These are phyloP conservation scores for Pythium oligandrum DNA, from an alignment of 352 stramenopile genomes.

Conservation along the genomic window DNA sequence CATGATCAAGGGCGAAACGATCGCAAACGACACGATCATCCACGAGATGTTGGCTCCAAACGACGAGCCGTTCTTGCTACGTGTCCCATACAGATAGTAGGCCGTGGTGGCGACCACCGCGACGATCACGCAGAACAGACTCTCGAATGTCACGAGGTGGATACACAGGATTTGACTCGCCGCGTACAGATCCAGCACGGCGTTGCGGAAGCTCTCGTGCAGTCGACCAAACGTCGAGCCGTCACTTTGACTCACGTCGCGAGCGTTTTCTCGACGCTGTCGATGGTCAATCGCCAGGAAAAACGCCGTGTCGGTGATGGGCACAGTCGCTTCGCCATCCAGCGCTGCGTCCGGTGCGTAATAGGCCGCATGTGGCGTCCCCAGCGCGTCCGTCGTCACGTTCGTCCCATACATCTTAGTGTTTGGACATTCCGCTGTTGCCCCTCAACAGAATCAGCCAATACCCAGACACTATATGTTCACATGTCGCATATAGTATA, in stretches of 20 bases:
- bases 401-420: too few relatives aligned
- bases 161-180: constrained; percentile 72
- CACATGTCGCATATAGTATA: constrained; percentile 11
- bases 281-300: constrained; percentile 19
- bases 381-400: not conserved
- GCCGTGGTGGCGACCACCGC: constrained; percentile 36
- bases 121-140: constrained; percentile 55
- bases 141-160: constrained; percentile 77
- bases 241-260: constrained; percentile 15
- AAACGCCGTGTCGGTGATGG: constrained; percentile 18
- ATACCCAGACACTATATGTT: too few relatives aligned
- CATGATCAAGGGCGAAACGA: constrained; percentile 79
- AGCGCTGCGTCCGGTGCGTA: not conserved
- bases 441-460: too few relatives aligned
- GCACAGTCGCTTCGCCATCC: not conserved
- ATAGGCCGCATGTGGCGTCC: not conserved
- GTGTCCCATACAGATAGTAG: constrained; percentile 62
- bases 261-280: constrained; percentile 16
- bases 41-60: constrained; percentile 85
- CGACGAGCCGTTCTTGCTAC: constrained; percentile 20
- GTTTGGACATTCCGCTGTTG: too few relatives aligned
- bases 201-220: constrained; percentile 48
- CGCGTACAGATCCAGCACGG: constrained; percentile 70
- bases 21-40: constrained; percentile 72
- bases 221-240: constrained; percentile 21